A percentile compares a stretch with the other conserved stretches of the same genome.
These are phyloP conservation scores for Penicillium alfredii DNA, from an alignment of 495 filamentous ascomycete species.

Conservation along the genomic window DNA sequence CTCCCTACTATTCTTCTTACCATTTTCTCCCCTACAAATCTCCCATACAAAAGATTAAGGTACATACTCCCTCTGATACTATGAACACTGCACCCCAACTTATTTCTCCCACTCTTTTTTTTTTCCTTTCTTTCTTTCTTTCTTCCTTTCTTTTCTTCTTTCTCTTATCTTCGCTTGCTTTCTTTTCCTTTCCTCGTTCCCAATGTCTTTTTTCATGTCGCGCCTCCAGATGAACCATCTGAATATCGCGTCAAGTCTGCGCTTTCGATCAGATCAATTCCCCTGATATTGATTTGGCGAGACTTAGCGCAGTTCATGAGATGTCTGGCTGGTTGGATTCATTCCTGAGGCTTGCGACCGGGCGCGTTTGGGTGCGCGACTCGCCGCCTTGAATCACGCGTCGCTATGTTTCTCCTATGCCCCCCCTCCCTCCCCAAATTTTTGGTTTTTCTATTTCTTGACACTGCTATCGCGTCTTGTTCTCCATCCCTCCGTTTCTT, in stretches of 20 bases:
- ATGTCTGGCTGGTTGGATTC: too few species aligned
- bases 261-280: not conserved
- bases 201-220: conserved; percentile 17
- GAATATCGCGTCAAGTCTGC: too few species aligned
- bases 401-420: too few species aligned
- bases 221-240: too few species aligned
- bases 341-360: too few species aligned
- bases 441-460: too few species aligned
- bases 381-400: too few species aligned
- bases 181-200: conserved; percentile 11
- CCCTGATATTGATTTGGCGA: too few species aligned
- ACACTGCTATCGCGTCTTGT: too few species aligned
- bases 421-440: conserved; percentile 18
- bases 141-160: conserved; percentile 12
- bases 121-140: conserved; percentile 15
- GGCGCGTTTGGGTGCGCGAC: too few species aligned
- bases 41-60: conserved; percentile 48
- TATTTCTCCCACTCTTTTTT: conserved; percentile 15
- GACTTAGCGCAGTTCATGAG: too few species aligned
- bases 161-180: conserved; percentile 4
- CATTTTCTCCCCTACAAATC: too few species aligned
- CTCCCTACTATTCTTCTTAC: conserved; percentile 48
- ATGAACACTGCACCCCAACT: conserved; percentile 26
- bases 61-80: conserved; percentile 36
- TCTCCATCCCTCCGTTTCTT: conserved; percentile 2